Conservation (phyloP, 305 asterid genomes). For the Ruellia speciosa region DNA sequence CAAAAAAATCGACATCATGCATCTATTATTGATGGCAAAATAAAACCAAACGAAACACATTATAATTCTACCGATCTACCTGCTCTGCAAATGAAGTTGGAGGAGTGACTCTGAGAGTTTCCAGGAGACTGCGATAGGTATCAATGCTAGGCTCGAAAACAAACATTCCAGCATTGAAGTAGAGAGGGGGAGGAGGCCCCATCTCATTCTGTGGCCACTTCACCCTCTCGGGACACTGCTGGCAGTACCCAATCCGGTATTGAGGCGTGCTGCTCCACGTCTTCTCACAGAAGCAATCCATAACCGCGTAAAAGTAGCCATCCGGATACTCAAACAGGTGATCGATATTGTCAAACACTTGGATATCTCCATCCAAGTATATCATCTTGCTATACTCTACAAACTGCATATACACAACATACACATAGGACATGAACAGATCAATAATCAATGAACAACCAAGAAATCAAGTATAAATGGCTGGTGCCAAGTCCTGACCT, state of each 20-base stretch:
- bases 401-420: constrained; percentile 13
- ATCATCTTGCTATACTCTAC: constrained; percentile 31
- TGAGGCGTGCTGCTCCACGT: constrained; percentile 22
- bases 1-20: background rate
- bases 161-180: constrained; percentile 25
- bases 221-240: constrained; percentile 24
- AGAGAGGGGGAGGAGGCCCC: constrained; percentile 22
- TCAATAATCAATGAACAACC: background rate
- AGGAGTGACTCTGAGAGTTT: constrained; percentile 18
- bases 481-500: constrained; percentile 20
- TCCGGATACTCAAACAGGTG: constrained; percentile 25
- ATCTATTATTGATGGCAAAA: background rate
- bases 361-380: constrained; percentile 28
- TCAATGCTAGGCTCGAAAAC: constrained; percentile 18
- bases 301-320: constrained; percentile 25
- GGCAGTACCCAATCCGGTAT: constrained; percentile 22
- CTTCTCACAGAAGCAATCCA: constrained; percentile 31
- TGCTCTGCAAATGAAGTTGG: constrained; percentile 26
- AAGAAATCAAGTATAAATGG: background rate
- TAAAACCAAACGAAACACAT: background rate
- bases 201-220: constrained; percentile 20
- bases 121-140: constrained; percentile 12
- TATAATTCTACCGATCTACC: constrained; percentile 1
- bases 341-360: constrained; percentile 25
- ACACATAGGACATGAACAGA: background rate